phyloP scores from a whole-genome alignment of 2,329 filamentous ascomycete genomes.

The Pseudomassariella vexata region DNA sequence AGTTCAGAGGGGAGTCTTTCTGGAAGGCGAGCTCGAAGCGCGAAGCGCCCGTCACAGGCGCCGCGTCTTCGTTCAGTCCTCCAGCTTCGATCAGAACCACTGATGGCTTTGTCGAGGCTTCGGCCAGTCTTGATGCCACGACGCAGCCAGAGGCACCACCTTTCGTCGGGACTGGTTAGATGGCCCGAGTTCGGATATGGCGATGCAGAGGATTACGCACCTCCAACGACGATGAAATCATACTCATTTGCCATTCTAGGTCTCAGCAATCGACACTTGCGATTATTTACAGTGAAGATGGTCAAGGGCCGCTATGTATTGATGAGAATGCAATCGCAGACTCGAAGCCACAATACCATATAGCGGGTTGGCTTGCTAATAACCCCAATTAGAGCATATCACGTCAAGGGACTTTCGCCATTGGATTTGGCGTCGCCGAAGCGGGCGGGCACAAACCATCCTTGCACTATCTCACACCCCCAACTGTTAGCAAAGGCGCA shows the following conservation, averaged over 20 bases:
- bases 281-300: background rate
- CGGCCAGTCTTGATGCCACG: constrained; percentile 41
- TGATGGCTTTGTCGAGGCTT: constrained; percentile 29
- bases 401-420: too few relatives aligned
- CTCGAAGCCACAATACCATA: too few relatives aligned
- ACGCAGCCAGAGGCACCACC: constrained; percentile 46
- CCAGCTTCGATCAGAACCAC: constrained; percentile 51
- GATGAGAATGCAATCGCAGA: too few relatives aligned
- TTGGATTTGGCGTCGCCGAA: too few relatives aligned
- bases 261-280: background rate
- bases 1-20: constrained; percentile 35
- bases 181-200: background rate
- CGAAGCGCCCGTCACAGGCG: constrained; percentile 30
- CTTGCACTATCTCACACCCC: too few relatives aligned
- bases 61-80: constrained; percentile 25
- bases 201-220: constrained; percentile 3
- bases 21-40: constrained; percentile 36
- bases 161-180: constrained; percentile 13
- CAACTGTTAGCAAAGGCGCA: too few relatives aligned
- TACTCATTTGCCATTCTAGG: constrained; percentile 5
- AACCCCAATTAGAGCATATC: too few relatives aligned
- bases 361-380: too few relatives aligned
- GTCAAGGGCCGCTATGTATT: too few relatives aligned
- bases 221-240: constrained; percentile 13
- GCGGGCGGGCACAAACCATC: too few relatives aligned